Evolutionary conservation across 129 eudicot genomes (phyloP).

Genomic region (sunflower (Helianthus annuus)): HanXRQr2.0-SUNRISE NC_035443.2:129232565-129233064

Average conservation of each 20-base stretch:
- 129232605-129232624: too few species aligned
- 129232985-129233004: not conserved
- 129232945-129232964: not conserved
- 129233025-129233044: not conserved
- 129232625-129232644: too few species aligned
- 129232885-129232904: not conserved
- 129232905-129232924: not conserved
- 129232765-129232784: not conserved
- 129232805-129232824: not conserved
- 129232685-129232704: too few species aligned
- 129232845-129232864: not conserved
- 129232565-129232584: too few species aligned
- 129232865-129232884: not conserved
- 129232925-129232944: not conserved
- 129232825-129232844: not conserved
- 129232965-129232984: not conserved
- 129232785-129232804: not conserved
- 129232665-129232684: too few species aligned
- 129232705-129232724: too few species aligned
- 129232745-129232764: too few species aligned
- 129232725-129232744: too few species aligned
- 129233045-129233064: not conserved
- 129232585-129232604: too few species aligned
- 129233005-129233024: too few species aligned
- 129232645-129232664: too few species aligned